These are phyloP conservation scores for cucumber (Cucumis sativus) DNA, from an alignment of 306 rosid species.

Conservation along the genomic window DNA sequence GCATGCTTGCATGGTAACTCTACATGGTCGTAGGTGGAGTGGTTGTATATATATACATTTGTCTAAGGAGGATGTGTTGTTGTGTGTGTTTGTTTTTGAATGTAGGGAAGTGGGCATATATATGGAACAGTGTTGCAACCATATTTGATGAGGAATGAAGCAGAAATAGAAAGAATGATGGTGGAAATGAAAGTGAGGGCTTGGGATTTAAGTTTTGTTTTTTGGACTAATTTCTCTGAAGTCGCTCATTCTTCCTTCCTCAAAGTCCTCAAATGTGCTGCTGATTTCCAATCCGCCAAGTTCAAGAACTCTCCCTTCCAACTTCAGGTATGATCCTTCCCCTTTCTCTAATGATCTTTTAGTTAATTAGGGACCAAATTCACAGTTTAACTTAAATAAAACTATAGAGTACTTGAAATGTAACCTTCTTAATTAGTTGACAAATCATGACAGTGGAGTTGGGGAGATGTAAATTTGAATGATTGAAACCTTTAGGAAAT, in stretches of 20 bases:
- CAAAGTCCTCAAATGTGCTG: neutral
- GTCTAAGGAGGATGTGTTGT: too few relatives aligned
- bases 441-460: too few relatives aligned
- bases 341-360: too few relatives aligned
- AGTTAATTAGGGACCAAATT: too few relatives aligned
- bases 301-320: neutral
- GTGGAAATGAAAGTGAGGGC: slow-evolving; percentile 3
- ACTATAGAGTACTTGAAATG: too few relatives aligned
- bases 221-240: neutral
- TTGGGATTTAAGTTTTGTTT: neutral
- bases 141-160: slow-evolving; percentile 3
- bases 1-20: too few relatives aligned
- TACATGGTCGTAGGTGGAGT: too few relatives aligned
- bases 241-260: neutral
- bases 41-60: too few relatives aligned
- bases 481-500: neutral
- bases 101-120: neutral
- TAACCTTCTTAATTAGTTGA: too few relatives aligned
- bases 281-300: neutral
- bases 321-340: neutral
- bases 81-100: too few relatives aligned
- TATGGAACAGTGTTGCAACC: slow-evolving; percentile 4
- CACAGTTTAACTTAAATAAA: too few relatives aligned
- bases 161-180: neutral
- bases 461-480: neutral